Conservation (phyloP, 768 basidiomycete species). For the Wakefieldia striispora region DNA sequence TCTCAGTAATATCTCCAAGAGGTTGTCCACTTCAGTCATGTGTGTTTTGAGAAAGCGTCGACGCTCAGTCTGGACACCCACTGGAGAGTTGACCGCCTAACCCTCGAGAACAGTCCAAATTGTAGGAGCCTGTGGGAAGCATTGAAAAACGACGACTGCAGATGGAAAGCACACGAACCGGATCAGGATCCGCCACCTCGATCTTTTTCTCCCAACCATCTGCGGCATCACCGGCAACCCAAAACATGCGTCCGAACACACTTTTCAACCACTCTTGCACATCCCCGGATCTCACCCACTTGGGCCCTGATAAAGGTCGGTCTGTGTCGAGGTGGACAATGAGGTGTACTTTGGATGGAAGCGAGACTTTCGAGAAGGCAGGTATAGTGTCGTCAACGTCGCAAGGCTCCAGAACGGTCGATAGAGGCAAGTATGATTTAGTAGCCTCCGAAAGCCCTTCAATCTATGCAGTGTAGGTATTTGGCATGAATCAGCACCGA, state of each 20-base stretch:
- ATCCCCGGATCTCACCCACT: conserved; percentile 95
- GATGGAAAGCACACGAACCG: conserved; percentile 54
- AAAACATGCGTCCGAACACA: conserved; percentile 86
- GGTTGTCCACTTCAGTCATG: conserved; percentile 80
- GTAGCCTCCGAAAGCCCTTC: conserved; percentile 71
- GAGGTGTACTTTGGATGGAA: conserved; percentile 61
- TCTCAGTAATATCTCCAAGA: conserved; percentile 89
- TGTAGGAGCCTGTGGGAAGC: conserved; percentile 70
- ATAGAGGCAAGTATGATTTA: conserved; percentile 66
- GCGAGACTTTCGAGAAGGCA: conserved; percentile 55
- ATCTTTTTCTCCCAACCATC: conserved; percentile 96
- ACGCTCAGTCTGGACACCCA: conserved; percentile 72
- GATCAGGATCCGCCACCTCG: conserved; percentile 89
- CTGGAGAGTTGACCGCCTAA: conserved; percentile 85
- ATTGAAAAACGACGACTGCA: neutral
- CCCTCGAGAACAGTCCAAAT: conserved; percentile 87
- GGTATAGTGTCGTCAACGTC: conserved; percentile 67
- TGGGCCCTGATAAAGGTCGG: conserved; percentile 89
- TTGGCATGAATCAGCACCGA: conserved; percentile 1
- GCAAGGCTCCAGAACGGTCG: conserved; percentile 39
- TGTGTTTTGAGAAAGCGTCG: conserved; percentile 88
- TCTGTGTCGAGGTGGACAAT: conserved; percentile 80
- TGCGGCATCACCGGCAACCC: conserved; percentile 77
- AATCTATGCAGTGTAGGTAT: conserved; percentile 43
- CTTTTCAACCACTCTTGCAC: conserved; percentile 91